Conservation (phyloP, 1,139 yeast species). For the Kurtzmaniella quercitrusa region DNA sequence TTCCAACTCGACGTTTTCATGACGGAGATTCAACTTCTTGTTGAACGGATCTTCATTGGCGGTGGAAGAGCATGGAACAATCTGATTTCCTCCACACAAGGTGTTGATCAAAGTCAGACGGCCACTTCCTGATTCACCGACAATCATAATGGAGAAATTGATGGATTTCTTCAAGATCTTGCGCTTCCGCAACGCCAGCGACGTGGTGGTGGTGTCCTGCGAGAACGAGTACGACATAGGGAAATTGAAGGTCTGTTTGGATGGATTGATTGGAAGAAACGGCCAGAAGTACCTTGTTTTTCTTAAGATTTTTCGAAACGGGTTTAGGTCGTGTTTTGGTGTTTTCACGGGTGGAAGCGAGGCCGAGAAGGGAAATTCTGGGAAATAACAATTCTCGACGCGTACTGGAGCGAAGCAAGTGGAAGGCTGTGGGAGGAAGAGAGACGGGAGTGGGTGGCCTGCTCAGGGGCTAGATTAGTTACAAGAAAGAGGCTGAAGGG, state of each 20-base stretch:
- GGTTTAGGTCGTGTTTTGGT: background rate
- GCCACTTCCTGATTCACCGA: conserved; percentile 60
- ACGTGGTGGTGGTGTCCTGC: conserved; percentile 11
- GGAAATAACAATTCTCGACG: background rate
- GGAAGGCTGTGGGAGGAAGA: background rate
- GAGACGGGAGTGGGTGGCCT: background rate
- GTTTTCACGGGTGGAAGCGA: background rate
- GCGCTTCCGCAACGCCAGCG: conserved; percentile 49
- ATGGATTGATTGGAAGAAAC: background rate
- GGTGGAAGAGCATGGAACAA: conserved; percentile 43
- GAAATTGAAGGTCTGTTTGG: background rate
- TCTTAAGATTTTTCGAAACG: background rate
- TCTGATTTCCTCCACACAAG: conserved; percentile 75
- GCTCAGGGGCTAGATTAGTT: background rate
- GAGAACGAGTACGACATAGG: conserved; percentile 6
- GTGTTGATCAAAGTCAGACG: conserved; percentile 61
- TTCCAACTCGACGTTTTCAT: conserved; percentile 47
- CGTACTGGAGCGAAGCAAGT: background rate
- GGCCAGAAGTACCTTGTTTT: background rate
- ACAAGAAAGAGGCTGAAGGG: too few relatives aligned
- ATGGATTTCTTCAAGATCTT: conserved; percentile 54
- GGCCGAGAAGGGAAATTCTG: background rate
- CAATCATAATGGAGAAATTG: conserved; percentile 52
- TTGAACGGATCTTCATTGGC: conserved; percentile 39
- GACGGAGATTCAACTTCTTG: conserved; percentile 42